Evolutionary conservation across 2,329 filamentous ascomycete species (phyloP).

Genomic region (Talaromyces sp.): DNA sequence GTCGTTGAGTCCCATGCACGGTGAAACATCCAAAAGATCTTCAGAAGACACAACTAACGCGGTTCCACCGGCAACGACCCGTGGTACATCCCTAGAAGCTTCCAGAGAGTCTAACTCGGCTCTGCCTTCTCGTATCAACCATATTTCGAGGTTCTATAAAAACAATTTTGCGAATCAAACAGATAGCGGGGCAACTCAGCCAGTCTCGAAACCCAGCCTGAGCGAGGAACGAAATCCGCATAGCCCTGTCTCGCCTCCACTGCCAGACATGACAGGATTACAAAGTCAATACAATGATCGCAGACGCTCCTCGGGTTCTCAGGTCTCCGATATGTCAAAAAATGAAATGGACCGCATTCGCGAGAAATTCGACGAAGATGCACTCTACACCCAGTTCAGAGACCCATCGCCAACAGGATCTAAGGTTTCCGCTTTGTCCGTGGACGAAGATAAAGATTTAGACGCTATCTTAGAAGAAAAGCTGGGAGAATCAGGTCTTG

Average conservation of each 20-base stretch:
- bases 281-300: not conserved
- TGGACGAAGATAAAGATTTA: not conserved
- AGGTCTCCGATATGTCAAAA: slow-evolving; percentile 11
- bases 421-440: slow-evolving; percentile 8
- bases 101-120: not conserved
- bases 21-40: not conserved
- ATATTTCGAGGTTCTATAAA: not conserved
- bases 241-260: not conserved
- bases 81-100: not conserved
- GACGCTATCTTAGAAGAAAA: slow-evolving; percentile 7
- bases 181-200: not conserved
- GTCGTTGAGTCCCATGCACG: not conserved
- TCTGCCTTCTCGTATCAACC: not conserved
- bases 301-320: slow-evolving; percentile 4
- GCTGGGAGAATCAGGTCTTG: slow-evolving; percentile 5
- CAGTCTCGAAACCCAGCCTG: not conserved
- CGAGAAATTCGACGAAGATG: slow-evolving; percentile 12
- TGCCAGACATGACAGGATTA: not conserved
- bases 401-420: slow-evolving; percentile 6
- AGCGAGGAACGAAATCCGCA: not conserved
- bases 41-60: not conserved
- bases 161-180: not conserved
- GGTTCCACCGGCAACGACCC: not conserved
- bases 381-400: not conserved
- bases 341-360: slow-evolving; percentile 10